Evolutionary conservation across 176 grass and related monocot species (phyloP).

Genomic region (Musa schizocarpa): DNA sequence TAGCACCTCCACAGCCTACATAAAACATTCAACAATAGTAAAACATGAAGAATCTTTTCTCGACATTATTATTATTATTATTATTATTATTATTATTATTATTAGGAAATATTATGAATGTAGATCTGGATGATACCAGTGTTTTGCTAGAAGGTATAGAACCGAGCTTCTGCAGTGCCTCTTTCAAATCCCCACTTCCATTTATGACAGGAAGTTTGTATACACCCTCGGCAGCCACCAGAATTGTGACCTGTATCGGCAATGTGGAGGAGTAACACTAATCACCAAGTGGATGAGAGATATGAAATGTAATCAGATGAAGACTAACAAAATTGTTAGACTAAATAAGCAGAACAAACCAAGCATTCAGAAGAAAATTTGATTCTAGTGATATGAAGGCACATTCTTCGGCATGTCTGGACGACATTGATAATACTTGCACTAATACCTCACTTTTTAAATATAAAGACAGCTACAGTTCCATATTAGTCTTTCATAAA

Average conservation of each 20-base stretch:
- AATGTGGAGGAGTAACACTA: neutral
- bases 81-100: neutral
- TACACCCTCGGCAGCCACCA: slow-evolving; percentile 79
- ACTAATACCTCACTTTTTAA: too few species aligned
- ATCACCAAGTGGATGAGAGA: too few species aligned
- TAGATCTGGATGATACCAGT: slow-evolving; percentile 43
- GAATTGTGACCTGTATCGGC: slow-evolving; percentile 58
- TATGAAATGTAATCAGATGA: neutral
- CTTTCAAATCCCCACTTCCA: slow-evolving; percentile 65
- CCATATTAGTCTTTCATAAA: too few species aligned
- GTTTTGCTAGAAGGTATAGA: slow-evolving; percentile 79
- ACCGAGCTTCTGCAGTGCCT: slow-evolving; percentile 70
- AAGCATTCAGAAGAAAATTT: too few species aligned
- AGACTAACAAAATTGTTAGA: neutral
- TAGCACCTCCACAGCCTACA: slow-evolving; percentile 78
- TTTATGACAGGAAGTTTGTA: slow-evolving; percentile 86
- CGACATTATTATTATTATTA: neutral
- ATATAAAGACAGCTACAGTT: too few species aligned
- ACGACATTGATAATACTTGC: too few species aligned
- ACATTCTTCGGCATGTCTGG: too few species aligned
- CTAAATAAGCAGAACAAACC: too few species aligned
- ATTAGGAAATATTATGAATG: neutral
- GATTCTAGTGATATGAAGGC: too few species aligned
- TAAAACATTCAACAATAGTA: neutral
- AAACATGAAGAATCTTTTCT: neutral